Evolutionary conservation across 1,284 basidiomycete species (phyloP), one percentile per base, ranked within the genome.

Genomic region (Heliocybe sulcata): DNA sequence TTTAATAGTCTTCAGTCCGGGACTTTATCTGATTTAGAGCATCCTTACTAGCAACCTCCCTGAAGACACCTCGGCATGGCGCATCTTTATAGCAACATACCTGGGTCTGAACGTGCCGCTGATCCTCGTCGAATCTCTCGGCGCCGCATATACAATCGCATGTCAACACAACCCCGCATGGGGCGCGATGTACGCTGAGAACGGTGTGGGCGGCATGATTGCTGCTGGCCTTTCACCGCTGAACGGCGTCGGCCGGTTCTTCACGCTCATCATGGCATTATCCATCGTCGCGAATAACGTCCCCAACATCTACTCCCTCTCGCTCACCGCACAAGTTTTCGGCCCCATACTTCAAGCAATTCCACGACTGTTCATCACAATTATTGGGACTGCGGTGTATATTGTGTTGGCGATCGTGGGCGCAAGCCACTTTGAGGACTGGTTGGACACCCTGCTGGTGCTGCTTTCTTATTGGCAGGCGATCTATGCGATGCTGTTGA

Each of bases 271-370:
- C 23, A 67, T 77, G 27, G 71, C 76, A 6, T 60, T 80, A 56
- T 77, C 73, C 9, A 69, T 79, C n/a, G 76, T 84, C 60, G 88
- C 85, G 11, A 51, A 51, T 20, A 51, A 51, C 20, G 33, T 51
- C 10, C 25, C 85, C 86, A 2, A 85, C 80, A 14, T 91, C 79
- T 92, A 92, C 65, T 84, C 83, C 2, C 19, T 42, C 12, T 42
- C 38, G 6, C 38, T 42, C 38, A 42, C 38, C 19, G 38, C n/a
- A 3, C 38, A 16, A 16, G n/a, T 42, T 16, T 87, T 85, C 60
- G 85, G 86, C 20, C 80, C 83, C 47, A 87, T 82, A 57, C 77
- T 88, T 59, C 87, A 90, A 79, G 78, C 87, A 9, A 72, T 88
- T n/a, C 70, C 83, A 2, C 65, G 83, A 63, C 55, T 82, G 26